A percentile compares a stretch with the other conserved stretches of the same genome.
Conservation (phyloP, 768 basidiomycete genomes). For the Amanita molliuscula region DNA sequence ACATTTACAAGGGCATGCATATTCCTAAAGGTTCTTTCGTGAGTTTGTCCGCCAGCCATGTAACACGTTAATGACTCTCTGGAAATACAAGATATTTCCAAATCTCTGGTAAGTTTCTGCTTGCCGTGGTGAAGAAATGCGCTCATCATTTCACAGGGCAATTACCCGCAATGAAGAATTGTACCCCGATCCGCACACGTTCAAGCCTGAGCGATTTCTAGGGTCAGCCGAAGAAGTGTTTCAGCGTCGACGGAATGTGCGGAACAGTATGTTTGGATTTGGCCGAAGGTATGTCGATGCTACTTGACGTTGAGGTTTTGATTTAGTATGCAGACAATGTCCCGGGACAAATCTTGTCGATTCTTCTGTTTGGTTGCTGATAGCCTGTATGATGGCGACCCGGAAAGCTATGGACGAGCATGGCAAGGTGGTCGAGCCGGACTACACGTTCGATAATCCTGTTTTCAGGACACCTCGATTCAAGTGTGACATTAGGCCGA, state of each 20-base stretch:
- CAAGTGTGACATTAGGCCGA: conserved; percentile 37
- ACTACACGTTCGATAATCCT: conserved; percentile 44
- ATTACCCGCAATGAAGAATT: conserved; percentile 37
- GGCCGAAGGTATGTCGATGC: conserved; percentile 25
- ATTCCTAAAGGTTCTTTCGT: conserved; percentile 58
- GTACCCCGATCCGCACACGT: conserved; percentile 38
- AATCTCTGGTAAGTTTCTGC: conserved; percentile 43
- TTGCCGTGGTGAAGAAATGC: neutral
- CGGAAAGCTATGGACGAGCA: conserved; percentile 37
- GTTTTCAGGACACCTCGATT: conserved; percentile 46
- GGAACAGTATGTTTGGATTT: conserved; percentile 28
- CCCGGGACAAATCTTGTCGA: conserved; percentile 58
- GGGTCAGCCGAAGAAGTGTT: conserved; percentile 18
- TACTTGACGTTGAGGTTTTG: neutral
- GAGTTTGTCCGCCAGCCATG: conserved; percentile 9
- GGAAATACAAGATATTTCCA: conserved; percentile 30
- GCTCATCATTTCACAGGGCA: conserved; percentile 21
- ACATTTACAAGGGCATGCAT: conserved; percentile 45
- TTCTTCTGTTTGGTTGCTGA: conserved; percentile 48
- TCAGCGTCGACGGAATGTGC: conserved; percentile 19
- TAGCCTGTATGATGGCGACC: conserved; percentile 46
- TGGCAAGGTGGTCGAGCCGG: conserved; percentile 37
- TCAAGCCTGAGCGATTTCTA: conserved; percentile 46
- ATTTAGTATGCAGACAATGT: conserved; percentile 33
- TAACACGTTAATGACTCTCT: neutral